Evolutionary conservation across 2,329 filamentous ascomycete genomes (phyloP).

Genomic region (Aureobasidium sp.): DNA sequence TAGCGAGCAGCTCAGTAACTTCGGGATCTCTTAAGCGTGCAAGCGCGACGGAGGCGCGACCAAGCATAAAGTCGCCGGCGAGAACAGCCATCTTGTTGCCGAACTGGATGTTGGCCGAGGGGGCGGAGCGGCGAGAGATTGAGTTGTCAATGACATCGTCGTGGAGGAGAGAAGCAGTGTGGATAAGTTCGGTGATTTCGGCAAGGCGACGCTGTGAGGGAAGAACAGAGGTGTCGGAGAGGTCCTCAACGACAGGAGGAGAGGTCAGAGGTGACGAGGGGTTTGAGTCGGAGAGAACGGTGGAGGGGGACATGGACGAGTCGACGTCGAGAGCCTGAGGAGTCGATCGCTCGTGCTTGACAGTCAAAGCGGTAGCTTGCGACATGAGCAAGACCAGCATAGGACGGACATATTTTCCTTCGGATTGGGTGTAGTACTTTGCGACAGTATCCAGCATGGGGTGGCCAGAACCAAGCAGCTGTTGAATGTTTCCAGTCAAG

Average conservation of each 20-base stretch:
- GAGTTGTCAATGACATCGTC: conserved; percentile 98
- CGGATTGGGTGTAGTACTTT: conserved; percentile 95
- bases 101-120: conserved; percentile 89
- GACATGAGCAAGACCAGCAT: conserved; percentile 96
- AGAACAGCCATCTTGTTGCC: conserved; percentile 99
- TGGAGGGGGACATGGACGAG: conserved; percentile 52
- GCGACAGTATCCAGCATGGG: conserved; percentile 89
- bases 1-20: conserved; percentile 88
- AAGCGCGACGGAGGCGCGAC: conserved; percentile 85
- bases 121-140: conserved; percentile 70
- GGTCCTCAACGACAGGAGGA: conserved; percentile 36
- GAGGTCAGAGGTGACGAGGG: conserved; percentile 57
- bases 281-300: conserved; percentile 73
- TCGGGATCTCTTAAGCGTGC: conserved; percentile 86
- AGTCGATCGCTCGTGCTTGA: conserved; percentile 43
- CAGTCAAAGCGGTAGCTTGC: conserved; percentile 78
- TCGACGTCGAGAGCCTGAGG: conserved; percentile 43
- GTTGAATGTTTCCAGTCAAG: conserved; percentile 84
- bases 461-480: conserved; percentile 88
- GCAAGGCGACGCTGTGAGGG: conserved; percentile 89
- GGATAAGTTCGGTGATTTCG: conserved; percentile 95
- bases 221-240: conserved; percentile 60
- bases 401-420: conserved; percentile 94
- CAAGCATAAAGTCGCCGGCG: conserved; percentile 92
- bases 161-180: conserved; percentile 91